phyloP scores from a whole-genome alignment of 257 asterid species.

The Avicennia marina region DNA sequence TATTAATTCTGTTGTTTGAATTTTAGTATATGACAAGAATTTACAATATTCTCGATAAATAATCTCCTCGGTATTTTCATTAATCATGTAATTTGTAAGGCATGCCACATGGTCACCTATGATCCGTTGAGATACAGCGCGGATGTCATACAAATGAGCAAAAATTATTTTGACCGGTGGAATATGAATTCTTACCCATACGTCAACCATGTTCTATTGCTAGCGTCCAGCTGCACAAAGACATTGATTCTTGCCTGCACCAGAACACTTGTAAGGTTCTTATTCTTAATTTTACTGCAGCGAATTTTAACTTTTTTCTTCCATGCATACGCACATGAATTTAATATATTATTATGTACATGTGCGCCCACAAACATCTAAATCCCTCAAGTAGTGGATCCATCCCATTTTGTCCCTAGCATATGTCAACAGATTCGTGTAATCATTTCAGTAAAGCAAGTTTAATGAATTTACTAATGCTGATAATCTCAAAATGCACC shows the following conservation, averaged over 20 bases:
- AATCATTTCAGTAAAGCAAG: neutral
- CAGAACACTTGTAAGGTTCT: constrained; percentile 19
- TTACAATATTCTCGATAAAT: too few species aligned
- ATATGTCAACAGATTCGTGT: neutral
- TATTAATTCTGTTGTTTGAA: neutral
- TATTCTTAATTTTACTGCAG: constrained; percentile 21
- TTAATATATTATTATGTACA: neutral
- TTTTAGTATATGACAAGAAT: neutral
- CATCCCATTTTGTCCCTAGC: neutral
- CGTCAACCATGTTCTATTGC: constrained; percentile 20
- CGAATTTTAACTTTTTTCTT: constrained; percentile 5
- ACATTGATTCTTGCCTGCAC: constrained; percentile 20
- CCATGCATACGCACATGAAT: constrained; percentile 5
- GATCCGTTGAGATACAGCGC: too few species aligned
- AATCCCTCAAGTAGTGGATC: neutral
- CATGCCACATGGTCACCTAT: too few species aligned
- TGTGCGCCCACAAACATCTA: constrained; percentile 14
- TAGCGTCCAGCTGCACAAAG: constrained; percentile 21
- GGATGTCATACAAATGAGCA: neutral
- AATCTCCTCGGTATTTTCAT: too few species aligned
- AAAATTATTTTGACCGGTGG: neutral
- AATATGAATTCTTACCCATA: constrained; percentile 21
- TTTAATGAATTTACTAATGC: constrained; percentile 19
- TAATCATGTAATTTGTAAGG: too few species aligned
- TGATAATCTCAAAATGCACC: constrained; percentile 8